Evolutionary conservation across 495 filamentous ascomycete genomes (phyloP).

Genomic region (Xanthoparmelia taractica): DNA sequence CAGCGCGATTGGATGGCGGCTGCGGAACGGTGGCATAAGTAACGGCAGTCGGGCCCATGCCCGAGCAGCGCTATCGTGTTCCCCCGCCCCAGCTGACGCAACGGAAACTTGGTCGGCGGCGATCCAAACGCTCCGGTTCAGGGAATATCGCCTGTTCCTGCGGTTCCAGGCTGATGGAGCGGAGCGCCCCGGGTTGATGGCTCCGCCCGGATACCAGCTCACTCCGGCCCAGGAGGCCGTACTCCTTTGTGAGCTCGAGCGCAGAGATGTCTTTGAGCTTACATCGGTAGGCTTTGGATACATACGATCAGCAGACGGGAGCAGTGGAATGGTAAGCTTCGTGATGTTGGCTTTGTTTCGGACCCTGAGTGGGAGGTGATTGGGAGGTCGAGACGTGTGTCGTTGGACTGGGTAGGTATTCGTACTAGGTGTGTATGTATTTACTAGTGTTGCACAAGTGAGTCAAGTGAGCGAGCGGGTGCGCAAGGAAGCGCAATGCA

Average conservation of each 20-base stretch:
- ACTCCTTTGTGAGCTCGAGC: background rate
- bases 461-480: too few relatives aligned
- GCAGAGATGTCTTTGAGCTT: background rate
- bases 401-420: background rate
- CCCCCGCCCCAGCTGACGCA: too few relatives aligned
- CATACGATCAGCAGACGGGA: background rate
- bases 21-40: background rate
- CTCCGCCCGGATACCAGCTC: background rate
- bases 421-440: background rate
- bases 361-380: background rate
- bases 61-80: background rate
- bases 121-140: background rate
- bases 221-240: background rate
- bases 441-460: too few relatives aligned
- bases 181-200: background rate
- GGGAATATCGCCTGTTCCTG: background rate
- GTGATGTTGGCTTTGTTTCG: background rate
- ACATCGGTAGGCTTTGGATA: background rate
- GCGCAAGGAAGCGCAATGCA: too few relatives aligned
- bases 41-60: background rate
- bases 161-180: background rate
- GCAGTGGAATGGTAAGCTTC: background rate
- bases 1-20: background rate
- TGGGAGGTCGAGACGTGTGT: background rate
- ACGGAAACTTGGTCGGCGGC: background rate